Conservation (phyloP, 116 monocot genomes). For the Iris pallida region DNA sequence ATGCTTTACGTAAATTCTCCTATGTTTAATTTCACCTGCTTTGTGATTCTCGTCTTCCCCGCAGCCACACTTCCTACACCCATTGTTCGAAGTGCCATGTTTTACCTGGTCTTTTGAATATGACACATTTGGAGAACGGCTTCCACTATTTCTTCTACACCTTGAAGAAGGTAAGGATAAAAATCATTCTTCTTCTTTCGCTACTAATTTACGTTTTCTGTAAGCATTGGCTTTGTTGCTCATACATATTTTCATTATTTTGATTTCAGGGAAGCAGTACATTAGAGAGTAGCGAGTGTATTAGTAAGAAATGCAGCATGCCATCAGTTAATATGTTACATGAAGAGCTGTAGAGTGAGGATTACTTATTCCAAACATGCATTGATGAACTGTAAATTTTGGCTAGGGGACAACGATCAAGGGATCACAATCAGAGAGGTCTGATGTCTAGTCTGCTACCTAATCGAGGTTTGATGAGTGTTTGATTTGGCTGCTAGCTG, state of each 20-base stretch:
- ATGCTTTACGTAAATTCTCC: background rate
- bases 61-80: constrained; percentile 90
- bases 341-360: constrained; percentile 10
- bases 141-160: constrained; percentile 96
- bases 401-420: background rate
- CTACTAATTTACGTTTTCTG: too few relatives aligned
- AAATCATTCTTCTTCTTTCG: background rate
- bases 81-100: constrained; percentile 36
- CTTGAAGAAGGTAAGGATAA: constrained; percentile 62
- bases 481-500: too few relatives aligned
- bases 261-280: constrained; percentile 1
- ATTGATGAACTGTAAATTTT: constrained; percentile 8
- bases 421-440: too few relatives aligned
- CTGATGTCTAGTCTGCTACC: too few relatives aligned
- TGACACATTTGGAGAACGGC: constrained; percentile 76
- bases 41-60: background rate
- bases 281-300: background rate
- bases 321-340: constrained; percentile 2
- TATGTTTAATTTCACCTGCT: background rate
- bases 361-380: constrained; percentile 7
- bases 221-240: too few relatives aligned
- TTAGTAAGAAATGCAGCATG: background rate
- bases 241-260: too few relatives aligned
- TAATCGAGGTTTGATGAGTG: too few relatives aligned
- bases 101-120: constrained; percentile 36